Percentiles rank a stretch among this genome's conserved stretches.
Conservation (phyloP, 2,329 filamentous ascomycete genomes). For the Ceratocystis albifundus region DNA sequence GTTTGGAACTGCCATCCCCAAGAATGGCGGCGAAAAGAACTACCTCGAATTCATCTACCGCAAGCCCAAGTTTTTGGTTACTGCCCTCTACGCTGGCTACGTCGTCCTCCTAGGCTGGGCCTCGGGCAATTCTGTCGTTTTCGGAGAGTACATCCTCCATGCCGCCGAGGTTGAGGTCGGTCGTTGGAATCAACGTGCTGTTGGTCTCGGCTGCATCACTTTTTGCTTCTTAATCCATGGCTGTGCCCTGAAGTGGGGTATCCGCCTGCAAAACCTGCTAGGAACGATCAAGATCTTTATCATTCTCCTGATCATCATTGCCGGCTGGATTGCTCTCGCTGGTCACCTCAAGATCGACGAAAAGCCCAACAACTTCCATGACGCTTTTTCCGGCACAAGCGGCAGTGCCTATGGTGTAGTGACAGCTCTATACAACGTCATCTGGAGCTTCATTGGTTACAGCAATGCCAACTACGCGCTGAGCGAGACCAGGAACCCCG, state of each 20-base stretch:
- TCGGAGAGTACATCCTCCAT: constrained; percentile 58
- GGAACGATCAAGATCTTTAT: constrained; percentile 56
- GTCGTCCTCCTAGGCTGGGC: constrained; percentile 55
- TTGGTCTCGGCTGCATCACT: constrained; percentile 57
- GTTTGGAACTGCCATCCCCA: constrained; percentile 52
- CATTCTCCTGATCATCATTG: constrained; percentile 52
- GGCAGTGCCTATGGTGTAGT: constrained; percentile 55
- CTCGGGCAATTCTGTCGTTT: constrained; percentile 55
- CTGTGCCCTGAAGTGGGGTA: constrained; percentile 51
- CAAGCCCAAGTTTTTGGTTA: constrained; percentile 49
- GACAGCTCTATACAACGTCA: constrained; percentile 60
- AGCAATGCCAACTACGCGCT: constrained; percentile 57
- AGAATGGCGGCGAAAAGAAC: constrained; percentile 55
- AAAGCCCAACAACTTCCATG: constrained; percentile 50
- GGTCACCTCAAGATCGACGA: constrained; percentile 47
- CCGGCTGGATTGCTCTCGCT: constrained; percentile 50
- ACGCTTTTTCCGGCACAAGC: constrained; percentile 55
- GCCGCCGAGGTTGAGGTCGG: constrained; percentile 51
- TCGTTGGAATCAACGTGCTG: constrained; percentile 55
- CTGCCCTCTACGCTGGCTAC: constrained; percentile 49
- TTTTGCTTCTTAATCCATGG: constrained; percentile 55
- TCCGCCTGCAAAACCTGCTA: constrained; percentile 55
- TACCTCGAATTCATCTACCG: constrained; percentile 55
- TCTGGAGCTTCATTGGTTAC: constrained; percentile 59
- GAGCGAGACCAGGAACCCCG: constrained; percentile 54